Evolutionary conservation across 768 basidiomycete genomes (phyloP).

Genomic region (Hypholoma fasciculare): DNA sequence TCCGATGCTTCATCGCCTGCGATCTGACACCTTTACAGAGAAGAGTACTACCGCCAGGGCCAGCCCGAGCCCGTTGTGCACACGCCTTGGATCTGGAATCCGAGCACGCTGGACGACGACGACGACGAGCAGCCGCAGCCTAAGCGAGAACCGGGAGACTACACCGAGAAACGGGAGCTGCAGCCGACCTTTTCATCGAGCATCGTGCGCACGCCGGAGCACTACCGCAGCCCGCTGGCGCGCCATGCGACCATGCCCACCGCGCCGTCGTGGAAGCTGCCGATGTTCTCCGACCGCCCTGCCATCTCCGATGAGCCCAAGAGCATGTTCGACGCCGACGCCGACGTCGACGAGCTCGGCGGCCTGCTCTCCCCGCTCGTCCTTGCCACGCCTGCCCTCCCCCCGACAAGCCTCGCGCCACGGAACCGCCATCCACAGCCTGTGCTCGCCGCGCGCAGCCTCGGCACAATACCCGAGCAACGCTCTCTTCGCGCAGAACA

Average conservation of each 20-base stretch:
- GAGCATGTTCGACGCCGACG: constrained; percentile 21
- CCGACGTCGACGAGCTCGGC: background rate
- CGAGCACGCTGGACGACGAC: constrained; percentile 39
- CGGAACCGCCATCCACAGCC: constrained; percentile 30
- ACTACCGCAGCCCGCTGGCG: constrained; percentile 38
- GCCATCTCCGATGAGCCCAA: constrained; percentile 45
- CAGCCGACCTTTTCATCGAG: constrained; percentile 69
- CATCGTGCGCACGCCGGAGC: constrained; percentile 67
- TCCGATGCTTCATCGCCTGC: background rate
- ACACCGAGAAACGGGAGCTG: constrained; percentile 51
- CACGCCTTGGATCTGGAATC: constrained; percentile 80
- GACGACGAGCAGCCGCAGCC: constrained; percentile 13
- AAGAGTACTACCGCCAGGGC: constrained; percentile 31
- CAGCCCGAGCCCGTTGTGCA: constrained; percentile 30
- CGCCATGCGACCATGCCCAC: constrained; percentile 1
- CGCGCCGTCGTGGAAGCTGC: background rate
- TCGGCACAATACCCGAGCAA: constrained; percentile 40
- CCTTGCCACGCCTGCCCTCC: constrained; percentile 17
- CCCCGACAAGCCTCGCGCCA: background rate
- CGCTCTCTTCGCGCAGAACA: background rate
- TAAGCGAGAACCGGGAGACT: constrained; percentile 36
- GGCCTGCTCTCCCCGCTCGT: constrained; percentile 42
- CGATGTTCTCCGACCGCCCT: constrained; percentile 18
- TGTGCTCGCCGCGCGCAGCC: constrained; percentile 27
- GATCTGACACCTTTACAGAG: constrained; percentile 21